Evolutionary conservation across 768 basidiomycete genomes (phyloP), one percentile per base, ranked within the genome.

Genomic region (Auriscalpium orientale): DNA sequence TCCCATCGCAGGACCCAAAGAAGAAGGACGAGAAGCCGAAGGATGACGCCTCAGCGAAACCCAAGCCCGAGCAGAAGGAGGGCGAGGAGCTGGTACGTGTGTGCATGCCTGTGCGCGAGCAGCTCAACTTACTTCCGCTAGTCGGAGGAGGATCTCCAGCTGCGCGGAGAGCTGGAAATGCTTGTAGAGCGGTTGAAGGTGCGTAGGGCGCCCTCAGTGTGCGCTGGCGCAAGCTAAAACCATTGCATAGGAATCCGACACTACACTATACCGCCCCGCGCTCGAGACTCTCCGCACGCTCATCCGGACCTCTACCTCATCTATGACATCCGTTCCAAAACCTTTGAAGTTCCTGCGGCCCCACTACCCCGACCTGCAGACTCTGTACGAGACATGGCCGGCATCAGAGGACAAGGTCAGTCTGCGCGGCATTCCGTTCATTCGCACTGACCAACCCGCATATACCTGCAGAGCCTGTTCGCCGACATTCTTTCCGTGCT

Each of bases 301-400:
- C 45, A 98, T 98, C 66, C 80, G 92, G 66, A 98, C 95, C 7
- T 94, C 94, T 11, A 99, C 97, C 4, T 95, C 91, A 15, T 97
- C 94, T 7, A 98, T 99, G 95, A 99, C 97, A 11, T 95, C 93
- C 21, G 95, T 99, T 10, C 97, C 97, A 1, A 98, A 99, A 75
- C 97, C 97, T 33, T 80, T 99, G 56, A 99, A 99, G 74, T 99
- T 99, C 73, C 80, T 99, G 34, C 87, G 94, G 55, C 95, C 94
- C 36, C 88, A 93, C 68, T 99, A 95, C 68, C 89, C 88, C 49
- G 85, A 83, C 56, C 80, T 95, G 44, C 89, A 94, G 70, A 76
- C 76, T 21, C 74, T 98, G 28, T 95, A 94, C 69, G 86, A 91
- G 57, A 77, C 84, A 40, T 91, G 94, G 87, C 68, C 83, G 2